Base-by-base conservation (phyloP, 2,329 filamentous ascomycete species). In the Sordariomycetes sp. region DNA sequence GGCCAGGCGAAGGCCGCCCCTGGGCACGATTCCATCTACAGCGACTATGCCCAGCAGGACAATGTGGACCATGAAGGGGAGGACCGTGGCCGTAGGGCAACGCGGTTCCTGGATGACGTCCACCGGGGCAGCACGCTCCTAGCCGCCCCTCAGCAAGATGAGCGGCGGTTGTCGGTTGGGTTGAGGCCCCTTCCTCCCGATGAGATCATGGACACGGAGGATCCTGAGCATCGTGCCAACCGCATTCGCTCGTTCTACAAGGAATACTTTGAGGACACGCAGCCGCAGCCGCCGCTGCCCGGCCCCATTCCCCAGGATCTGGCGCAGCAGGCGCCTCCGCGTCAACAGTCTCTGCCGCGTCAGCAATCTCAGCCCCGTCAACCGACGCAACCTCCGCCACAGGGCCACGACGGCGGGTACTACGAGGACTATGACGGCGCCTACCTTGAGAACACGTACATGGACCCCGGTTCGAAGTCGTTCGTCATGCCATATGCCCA, bases 171-270 rank as follows among this genome's bases (percentile, higher is more conserved):
- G n/a, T 87, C 84, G 1, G 80, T 86, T 52, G 83, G 84, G 32
- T 79, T 95, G 69, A 86, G 94, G 17, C 94, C 94, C 24, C 78
- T 99, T 61, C 94, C 94, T 5, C 89, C 90, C 39, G 85, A 91
- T 65, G 88, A 95, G 62, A 83, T 89, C 57, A 79, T 77, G 34
- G 82, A 86, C 51, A 82, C 85, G 2, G 94, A 97, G 67, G 92
- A 96, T 67, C 90, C 94, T 0, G 94, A 97, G 70, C 85, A 92
- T 66, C 84, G 94, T 65, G 94, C 94, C 62, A 97, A 96, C 75
- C 85, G 94, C 59, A 99, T 99, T 63, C 83, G 94, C 69, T 99
- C 94, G 3, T 99, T 99, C 76, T 99, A 99, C 76, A 96, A 96
- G 75, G 94, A 99, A 68, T 99, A 99, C 74, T 99, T 99, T 64